Evolutionary conservation across 1,284 basidiomycete genomes (phyloP).

Genomic region (Leccinum griseonigrum): DNA sequence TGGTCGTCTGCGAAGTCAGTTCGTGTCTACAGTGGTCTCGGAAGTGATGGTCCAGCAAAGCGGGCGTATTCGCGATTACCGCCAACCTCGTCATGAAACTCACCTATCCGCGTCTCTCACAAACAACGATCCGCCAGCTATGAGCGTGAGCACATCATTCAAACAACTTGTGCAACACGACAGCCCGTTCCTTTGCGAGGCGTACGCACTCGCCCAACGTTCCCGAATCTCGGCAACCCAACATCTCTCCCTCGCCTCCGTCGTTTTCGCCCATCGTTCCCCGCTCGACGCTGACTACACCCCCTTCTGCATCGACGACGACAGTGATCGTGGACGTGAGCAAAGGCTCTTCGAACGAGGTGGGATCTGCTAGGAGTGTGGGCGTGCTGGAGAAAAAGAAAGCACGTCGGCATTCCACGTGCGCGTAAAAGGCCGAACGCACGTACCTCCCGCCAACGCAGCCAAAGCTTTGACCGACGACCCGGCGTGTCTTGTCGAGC

Average conservation of each 20-base stretch:
- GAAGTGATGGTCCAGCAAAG: not conserved
- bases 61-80: not conserved
- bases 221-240: slow-evolving; percentile 3
- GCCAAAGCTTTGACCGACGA: slow-evolving; percentile 38
- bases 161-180: slow-evolving; percentile 24
- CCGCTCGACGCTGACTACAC: slow-evolving; percentile 26
- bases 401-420: slow-evolving; percentile 1
- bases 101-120: not conserved
- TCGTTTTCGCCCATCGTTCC: slow-evolving; percentile 24
- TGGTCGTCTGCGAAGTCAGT: too few species aligned
- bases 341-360: slow-evolving; percentile 87
- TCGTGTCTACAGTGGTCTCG: not conserved
- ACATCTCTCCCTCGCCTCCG: slow-evolving; percentile 9
- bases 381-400: slow-evolving; percentile 29
- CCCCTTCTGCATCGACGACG: slow-evolving; percentile 49
- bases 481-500: slow-evolving; percentile 12
- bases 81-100: not conserved
- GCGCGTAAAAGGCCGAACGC: not conserved
- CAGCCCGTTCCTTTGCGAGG: slow-evolving; percentile 24
- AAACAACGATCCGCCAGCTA: not conserved
- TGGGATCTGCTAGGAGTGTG: slow-evolving; percentile 78
- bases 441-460: slow-evolving; percentile 46
- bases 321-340: slow-evolving; percentile 70
- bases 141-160: slow-evolving; percentile 14
- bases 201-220: slow-evolving; percentile 19